These are phyloP conservation scores for Peniophora sp. DNA, from an alignment of 1,284 basidiomycete species.

Conservation along the genomic window DNA sequence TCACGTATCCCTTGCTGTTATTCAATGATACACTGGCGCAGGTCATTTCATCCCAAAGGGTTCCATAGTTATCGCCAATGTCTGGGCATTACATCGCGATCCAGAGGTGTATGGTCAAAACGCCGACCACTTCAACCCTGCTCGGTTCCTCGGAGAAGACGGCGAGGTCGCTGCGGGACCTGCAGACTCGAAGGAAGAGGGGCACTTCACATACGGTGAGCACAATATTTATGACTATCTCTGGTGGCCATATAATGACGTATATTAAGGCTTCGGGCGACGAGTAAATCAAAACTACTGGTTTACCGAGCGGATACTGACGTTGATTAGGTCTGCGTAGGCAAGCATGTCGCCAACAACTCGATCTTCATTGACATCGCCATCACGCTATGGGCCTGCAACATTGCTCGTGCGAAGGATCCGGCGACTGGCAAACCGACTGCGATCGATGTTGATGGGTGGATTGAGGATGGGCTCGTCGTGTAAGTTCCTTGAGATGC, in stretches of 20 bases:
- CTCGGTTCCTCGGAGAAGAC: slow-evolving; percentile 15
- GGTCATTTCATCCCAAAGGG: slow-evolving; percentile 16
- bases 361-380: slow-evolving; percentile 24
- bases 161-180: slow-evolving; percentile 12
- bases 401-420: slow-evolving; percentile 10
- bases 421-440: background rate
- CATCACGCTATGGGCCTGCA: slow-evolving; percentile 23
- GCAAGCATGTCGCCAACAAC: slow-evolving; percentile 25
- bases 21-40: no score
- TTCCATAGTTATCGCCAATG: slow-evolving; percentile 15
- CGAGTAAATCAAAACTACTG: background rate
- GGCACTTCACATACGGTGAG: slow-evolving; percentile 18
- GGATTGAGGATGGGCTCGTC: background rate
- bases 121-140: slow-evolving; percentile 13
- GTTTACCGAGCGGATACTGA: background rate
- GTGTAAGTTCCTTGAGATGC: background rate
- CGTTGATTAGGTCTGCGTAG: slow-evolving; percentile 9
- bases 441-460: background rate
- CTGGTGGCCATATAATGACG: background rate
- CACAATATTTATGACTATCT: slow-evolving; percentile 5
- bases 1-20: no score
- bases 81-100: slow-evolving; percentile 13
- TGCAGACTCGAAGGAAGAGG: slow-evolving; percentile 16
- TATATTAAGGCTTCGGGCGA: background rate
- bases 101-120: slow-evolving; percentile 14